Evolutionary conservation across 2,329 filamentous ascomycete genomes (phyloP).

Genomic region (Coleophoma cylindrospora): DNA sequence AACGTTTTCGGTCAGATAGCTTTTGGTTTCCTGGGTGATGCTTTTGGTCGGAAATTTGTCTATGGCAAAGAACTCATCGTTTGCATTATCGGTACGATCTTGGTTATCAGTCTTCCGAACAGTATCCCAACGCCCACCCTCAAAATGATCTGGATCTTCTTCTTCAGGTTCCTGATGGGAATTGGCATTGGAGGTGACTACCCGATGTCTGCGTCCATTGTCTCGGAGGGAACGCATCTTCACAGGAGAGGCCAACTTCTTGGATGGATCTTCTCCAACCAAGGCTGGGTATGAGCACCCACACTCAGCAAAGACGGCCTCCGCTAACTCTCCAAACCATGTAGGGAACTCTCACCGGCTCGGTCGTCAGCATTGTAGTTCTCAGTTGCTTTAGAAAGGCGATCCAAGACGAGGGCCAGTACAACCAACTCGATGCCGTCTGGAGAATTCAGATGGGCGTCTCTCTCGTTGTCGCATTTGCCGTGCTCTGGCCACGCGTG

Average conservation of each 20-base stretch:
- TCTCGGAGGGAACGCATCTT: slow-evolving; percentile 77
- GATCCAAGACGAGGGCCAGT: slow-evolving; percentile 54
- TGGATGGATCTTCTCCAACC: slow-evolving; percentile 79
- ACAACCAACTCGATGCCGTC: slow-evolving; percentile 65
- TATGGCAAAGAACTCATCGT: slow-evolving; percentile 73
- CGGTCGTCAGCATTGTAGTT: slow-evolving; percentile 69
- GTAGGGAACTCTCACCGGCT: slow-evolving; percentile 60
- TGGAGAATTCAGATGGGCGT: slow-evolving; percentile 80
- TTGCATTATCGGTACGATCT: slow-evolving; percentile 60
- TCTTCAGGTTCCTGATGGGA: slow-evolving; percentile 70
- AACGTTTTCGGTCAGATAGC: slow-evolving; percentile 75
- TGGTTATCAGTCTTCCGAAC: slow-evolving; percentile 3
- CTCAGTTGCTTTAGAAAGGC: slow-evolving; percentile 54
- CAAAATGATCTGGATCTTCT: slow-evolving; percentile 44
- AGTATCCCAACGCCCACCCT: not conserved
- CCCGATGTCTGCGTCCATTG: slow-evolving; percentile 75
- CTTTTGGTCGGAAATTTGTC: slow-evolving; percentile 68
- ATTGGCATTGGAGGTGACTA: slow-evolving; percentile 72
- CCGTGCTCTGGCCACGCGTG: slow-evolving; percentile 74
- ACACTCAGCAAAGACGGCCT: no score
- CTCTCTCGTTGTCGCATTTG: slow-evolving; percentile 70
- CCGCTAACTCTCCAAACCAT: no score
- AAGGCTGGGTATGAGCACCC: slow-evolving; percentile 51
- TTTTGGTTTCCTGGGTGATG: slow-evolving; percentile 72
- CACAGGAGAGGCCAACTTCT: slow-evolving; percentile 82